These are phyloP conservation scores for Suhomyces sp. DNA, from an alignment of 805 yeast genomes.

Conservation along the genomic window DNA sequence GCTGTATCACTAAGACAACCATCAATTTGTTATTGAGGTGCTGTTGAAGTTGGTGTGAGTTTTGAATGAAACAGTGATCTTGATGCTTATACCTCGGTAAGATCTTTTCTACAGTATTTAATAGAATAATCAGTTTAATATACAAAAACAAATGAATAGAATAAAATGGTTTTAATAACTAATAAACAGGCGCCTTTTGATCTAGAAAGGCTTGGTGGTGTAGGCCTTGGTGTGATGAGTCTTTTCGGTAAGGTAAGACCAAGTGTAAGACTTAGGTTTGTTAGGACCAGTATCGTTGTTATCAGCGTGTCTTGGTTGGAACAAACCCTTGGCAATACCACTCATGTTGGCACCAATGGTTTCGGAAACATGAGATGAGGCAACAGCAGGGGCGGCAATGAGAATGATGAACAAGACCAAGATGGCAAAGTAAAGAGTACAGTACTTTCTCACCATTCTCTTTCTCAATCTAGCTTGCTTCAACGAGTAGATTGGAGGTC, in stretches of 20 bases:
- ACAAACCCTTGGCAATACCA: constrained; percentile 58
- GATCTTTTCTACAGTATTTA: neutral
- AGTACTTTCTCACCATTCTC: constrained; percentile 95
- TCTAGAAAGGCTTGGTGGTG: constrained; percentile 50
- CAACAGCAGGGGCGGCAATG: constrained; percentile 91
- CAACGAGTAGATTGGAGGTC: constrained; percentile 96
- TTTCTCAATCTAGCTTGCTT: constrained; percentile 94
- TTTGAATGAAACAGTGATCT: too few relatives aligned
- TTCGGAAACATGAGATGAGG: constrained; percentile 51
- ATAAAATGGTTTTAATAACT: constrained; percentile 1
- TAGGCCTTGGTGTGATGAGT: constrained; percentile 54
- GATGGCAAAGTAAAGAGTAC: constrained; percentile 71
- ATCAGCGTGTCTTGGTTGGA: constrained; percentile 82
- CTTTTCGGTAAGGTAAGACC: constrained; percentile 47
- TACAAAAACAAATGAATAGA: constrained; percentile 8
- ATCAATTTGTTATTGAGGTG: too few relatives aligned
- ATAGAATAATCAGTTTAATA: constrained; percentile 4
- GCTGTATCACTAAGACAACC: too few relatives aligned
- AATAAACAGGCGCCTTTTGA: neutral
- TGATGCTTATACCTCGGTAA: too few relatives aligned
- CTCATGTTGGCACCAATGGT: constrained; percentile 34
- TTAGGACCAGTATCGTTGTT: constrained; percentile 80
- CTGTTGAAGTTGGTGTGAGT: too few relatives aligned
- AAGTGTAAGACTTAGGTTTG: constrained; percentile 29
- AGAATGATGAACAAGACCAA: constrained; percentile 68